Conservation (phyloP, 441 rosid genomes). For the Adansonia grandidieri region DNA sequence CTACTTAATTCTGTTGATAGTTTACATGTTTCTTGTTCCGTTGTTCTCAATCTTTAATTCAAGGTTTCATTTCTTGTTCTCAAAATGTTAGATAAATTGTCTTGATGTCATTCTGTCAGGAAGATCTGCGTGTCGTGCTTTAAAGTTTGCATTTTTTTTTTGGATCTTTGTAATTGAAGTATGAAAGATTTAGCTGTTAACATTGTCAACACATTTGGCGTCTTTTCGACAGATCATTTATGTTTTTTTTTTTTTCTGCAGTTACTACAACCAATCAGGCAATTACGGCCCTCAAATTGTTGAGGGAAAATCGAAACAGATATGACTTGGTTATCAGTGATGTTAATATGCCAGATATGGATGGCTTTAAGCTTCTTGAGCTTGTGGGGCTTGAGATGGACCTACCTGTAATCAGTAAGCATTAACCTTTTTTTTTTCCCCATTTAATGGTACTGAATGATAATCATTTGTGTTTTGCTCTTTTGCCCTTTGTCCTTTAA, state of each 20-base stretch:
- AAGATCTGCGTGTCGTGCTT: conserved; percentile 21
- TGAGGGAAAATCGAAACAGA: conserved; percentile 76
- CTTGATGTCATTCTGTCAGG: conserved; percentile 15
- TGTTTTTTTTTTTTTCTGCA: conserved; percentile 36
- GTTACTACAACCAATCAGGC: conserved; percentile 88
- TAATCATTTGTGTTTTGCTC: conserved; percentile 1
- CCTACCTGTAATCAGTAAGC: conserved; percentile 90
- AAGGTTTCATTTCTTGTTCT: not conserved
- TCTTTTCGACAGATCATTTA: conserved; percentile 24
- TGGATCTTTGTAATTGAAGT: conserved; percentile 24
- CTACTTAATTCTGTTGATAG: not conserved
- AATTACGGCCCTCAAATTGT: conserved; percentile 64
- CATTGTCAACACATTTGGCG: not conserved
- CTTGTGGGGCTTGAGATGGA: conserved; percentile 98
- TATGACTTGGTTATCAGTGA: conserved; percentile 94
- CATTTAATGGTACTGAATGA: conserved; percentile 22
- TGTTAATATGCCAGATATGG: conserved; percentile 98
- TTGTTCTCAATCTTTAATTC: conserved; percentile 18
- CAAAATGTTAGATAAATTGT: conserved; percentile 8
- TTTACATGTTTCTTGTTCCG: not conserved
- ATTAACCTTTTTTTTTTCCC: not conserved
- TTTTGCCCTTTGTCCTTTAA: conserved; percentile 14
- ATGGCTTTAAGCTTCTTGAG: conserved; percentile 97
- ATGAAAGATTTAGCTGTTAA: conserved; percentile 16
- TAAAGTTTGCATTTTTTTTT: conserved; percentile 12